phyloP scores from a whole-genome alignment of 2,329 filamentous ascomycete species.

The Aspergillus neoniger region DNA sequence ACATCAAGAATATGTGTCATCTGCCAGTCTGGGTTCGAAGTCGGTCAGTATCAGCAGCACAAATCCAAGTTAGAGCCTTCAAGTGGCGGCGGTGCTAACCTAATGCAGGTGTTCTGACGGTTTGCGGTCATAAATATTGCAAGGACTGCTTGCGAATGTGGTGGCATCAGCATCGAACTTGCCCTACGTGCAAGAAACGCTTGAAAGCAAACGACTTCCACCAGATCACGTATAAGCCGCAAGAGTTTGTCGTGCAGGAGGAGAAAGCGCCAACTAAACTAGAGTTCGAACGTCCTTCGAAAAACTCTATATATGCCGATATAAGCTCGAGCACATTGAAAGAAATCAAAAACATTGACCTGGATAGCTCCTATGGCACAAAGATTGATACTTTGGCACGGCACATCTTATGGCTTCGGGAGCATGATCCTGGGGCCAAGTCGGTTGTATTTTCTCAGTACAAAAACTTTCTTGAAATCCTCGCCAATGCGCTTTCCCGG shows the following conservation, averaged over 20 bases:
- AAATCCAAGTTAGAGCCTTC: no score
- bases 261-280: slow-evolving; percentile 37
- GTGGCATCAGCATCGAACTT: slow-evolving; percentile 73
- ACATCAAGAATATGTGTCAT: slow-evolving; percentile 75
- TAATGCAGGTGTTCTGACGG: slow-evolving; percentile 55
- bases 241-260: slow-evolving; percentile 69
- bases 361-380: slow-evolving; percentile 75
- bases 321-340: slow-evolving; percentile 71
- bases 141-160: slow-evolving; percentile 81
- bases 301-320: slow-evolving; percentile 70
- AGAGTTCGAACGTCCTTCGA: slow-evolving; percentile 33
- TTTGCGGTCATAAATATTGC: slow-evolving; percentile 91
- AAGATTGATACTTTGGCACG: slow-evolving; percentile 84
- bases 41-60: slow-evolving; percentile 58
- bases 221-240: slow-evolving; percentile 80
- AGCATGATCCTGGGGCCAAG: slow-evolving; percentile 83
- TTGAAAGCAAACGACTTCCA: slow-evolving; percentile 71
- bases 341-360: slow-evolving; percentile 79
- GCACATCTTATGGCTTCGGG: slow-evolving; percentile 82
- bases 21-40: slow-evolving; percentile 73
- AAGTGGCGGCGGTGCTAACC: slow-evolving; percentile 6
- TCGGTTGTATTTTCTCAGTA: slow-evolving; percentile 95
- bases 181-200: slow-evolving; percentile 78
- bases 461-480: slow-evolving; percentile 73
- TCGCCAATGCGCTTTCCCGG: slow-evolving; percentile 67